These are phyloP conservation scores for Magnusiomyces magnusii DNA, from an alignment of 1,139 yeast genomes.

Conservation along the genomic window DNA sequence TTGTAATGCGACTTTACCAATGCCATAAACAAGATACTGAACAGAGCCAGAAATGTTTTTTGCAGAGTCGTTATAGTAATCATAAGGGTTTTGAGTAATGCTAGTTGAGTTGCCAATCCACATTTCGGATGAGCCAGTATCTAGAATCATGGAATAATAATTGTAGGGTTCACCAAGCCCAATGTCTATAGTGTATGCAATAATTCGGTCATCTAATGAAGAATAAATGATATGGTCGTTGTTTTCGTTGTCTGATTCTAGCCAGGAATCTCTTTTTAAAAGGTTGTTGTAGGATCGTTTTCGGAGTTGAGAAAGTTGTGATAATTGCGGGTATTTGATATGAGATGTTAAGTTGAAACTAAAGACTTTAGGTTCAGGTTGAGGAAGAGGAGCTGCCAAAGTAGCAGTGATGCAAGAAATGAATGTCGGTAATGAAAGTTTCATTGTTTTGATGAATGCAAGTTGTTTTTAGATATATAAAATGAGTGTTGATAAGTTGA, in stretches of 20 bases:
- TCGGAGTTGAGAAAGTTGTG: background rate
- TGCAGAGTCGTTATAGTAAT: background rate
- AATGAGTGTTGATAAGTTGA: too few species aligned
- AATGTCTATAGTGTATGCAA: background rate
- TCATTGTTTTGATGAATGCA: too few species aligned
- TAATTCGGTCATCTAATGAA: background rate
- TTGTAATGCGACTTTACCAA: background rate
- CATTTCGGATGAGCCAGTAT: constrained; percentile 1
- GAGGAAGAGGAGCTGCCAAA: background rate
- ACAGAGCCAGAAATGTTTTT: background rate
- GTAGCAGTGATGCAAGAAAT: background rate
- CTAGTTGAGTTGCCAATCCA: background rate
- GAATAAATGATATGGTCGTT: background rate
- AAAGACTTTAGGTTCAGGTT: background rate
- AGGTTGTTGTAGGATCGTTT: background rate
- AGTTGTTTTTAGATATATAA: too few species aligned
- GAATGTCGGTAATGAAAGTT: too few species aligned
- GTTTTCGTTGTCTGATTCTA: background rate
- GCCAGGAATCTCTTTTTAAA: background rate
- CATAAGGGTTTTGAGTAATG: background rate
- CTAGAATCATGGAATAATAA: background rate
- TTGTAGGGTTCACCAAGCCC: background rate
- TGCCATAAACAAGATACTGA: background rate
- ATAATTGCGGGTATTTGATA: background rate
- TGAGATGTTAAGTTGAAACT: background rate